Evolutionary conservation across 208 protist species (phyloP).

Genomic region (Leishmania turanica): DNA sequence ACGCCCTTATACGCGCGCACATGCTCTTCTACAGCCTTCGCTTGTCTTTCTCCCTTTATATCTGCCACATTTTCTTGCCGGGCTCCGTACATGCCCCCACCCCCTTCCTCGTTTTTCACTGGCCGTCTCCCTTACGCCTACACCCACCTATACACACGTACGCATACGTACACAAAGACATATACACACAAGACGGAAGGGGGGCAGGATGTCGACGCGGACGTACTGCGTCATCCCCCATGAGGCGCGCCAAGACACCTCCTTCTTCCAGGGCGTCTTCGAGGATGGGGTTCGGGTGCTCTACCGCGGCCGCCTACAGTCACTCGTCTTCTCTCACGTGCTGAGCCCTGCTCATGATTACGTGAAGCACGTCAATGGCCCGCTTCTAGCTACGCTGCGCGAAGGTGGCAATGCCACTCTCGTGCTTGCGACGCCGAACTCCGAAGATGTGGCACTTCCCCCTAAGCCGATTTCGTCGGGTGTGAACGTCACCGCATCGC

Average conservation of each 20-base stretch:
- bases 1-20: not conserved
- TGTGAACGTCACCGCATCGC: not conserved
- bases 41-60: not conserved
- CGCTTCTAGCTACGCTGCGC: conserved; percentile 50
- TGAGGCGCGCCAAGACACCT: conserved; percentile 48
- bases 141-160: not conserved
- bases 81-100: not conserved
- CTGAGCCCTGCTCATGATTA: conserved; percentile 75
- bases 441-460: conserved; percentile 11
- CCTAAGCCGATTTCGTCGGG: not conserved
- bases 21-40: not conserved
- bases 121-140: not conserved
- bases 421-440: conserved; percentile 50
- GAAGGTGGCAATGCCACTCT: conserved; percentile 49
- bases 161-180: not conserved
- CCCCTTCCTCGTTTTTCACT: not conserved
- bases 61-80: not conserved
- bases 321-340: conserved; percentile 58
- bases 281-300: conserved; percentile 64
- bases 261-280: conserved; percentile 79
- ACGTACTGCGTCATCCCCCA: conserved; percentile 80
- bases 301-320: conserved; percentile 43
- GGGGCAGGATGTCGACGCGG: conserved; percentile 33
- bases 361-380: conserved; percentile 50
- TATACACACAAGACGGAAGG: conserved; percentile 2